These are phyloP conservation scores for Melastoma malabathricum DNA, from an alignment of 345 rosid genomes.

Conservation along the genomic window DNA sequence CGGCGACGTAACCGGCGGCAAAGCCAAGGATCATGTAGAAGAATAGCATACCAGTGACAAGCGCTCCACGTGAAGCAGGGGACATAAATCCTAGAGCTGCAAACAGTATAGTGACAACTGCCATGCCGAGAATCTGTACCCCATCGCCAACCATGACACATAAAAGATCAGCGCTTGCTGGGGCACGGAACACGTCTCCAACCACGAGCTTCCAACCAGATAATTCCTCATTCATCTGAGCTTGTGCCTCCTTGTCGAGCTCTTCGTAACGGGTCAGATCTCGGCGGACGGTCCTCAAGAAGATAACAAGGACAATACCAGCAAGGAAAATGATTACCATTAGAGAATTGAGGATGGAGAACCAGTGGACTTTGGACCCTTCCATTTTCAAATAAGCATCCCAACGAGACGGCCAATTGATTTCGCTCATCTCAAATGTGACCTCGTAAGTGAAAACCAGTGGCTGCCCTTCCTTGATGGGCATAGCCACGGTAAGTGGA, in stretches of 20 bases:
- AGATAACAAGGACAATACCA: slow-evolving; percentile 75
- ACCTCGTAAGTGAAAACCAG: slow-evolving; percentile 69
- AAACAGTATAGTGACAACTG: slow-evolving; percentile 14
- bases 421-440: slow-evolving; percentile 52
- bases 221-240: slow-evolving; percentile 87
- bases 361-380: slow-evolving; percentile 1
- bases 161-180: slow-evolving; percentile 5
- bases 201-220: slow-evolving; percentile 44
- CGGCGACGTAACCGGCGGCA: slow-evolving; percentile 16
- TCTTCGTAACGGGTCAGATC: slow-evolving; percentile 85
- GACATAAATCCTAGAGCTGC: slow-evolving; percentile 15
- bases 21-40: slow-evolving; percentile 18
- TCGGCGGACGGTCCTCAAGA: slow-evolving; percentile 76
- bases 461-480: slow-evolving; percentile 60
- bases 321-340: slow-evolving; percentile 58
- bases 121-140: slow-evolving; percentile 19
- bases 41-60: slow-evolving; percentile 18
- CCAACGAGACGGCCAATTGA: slow-evolving; percentile 92
- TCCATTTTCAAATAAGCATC: slow-evolving; percentile 5
- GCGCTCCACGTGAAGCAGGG: slow-evolving; percentile 18
- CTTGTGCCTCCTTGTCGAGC: slow-evolving; percentile 80
- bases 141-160: slow-evolving; percentile 17
- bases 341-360: slow-evolving; percentile 1
- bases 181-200: slow-evolving; percentile 19
- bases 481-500: slow-evolving; percentile 52